Base-by-base conservation (phyloP, 1,284 basidiomycete species). In the Earliella scabrosa region DNA sequence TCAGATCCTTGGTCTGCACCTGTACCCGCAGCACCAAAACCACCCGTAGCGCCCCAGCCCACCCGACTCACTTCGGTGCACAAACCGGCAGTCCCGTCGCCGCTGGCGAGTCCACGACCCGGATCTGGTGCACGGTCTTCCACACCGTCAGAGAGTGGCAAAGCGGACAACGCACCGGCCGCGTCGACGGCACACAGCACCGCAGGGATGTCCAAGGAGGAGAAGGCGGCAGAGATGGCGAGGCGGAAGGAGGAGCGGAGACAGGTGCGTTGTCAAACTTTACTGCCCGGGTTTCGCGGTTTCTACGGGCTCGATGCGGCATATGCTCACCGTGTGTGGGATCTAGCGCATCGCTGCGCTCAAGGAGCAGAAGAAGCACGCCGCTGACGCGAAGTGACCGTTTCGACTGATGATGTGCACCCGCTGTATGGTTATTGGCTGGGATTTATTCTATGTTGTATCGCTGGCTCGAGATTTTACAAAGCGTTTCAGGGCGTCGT, bases 221-320 rank as follows among this genome's bases (percentile, higher is more conserved):
- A 95, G 61, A 95, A 90, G 72, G 91, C 91, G 0, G 85, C 84
- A 24, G 94, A 97, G 76, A 92, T 96, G 87, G 90, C 90, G 13
- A 79, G 91, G 58, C 77, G 93, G 58, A 89, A 94, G 66, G 94
- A 96, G 71, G 94, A 96, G 71, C 77, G 94, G 45, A 93, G 90
- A 71, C 82, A 89, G 79, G 90, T 90, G 49, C 31, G 82, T 52
- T 11, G 13, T 7, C 10, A 2, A n/a, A n/a, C n/a, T n/a, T n/a
- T n/a, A n/a, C n/a, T n/a, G n/a, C n/a, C n/a, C n/a, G n/a, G n/a
- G n/a, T n/a, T n/a, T n/a, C n/a, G n/a, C n/a, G n/a, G n/a, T n/a
- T n/a, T n/a, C n/a, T n/a, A n/a, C n/a, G n/a, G n/a, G n/a, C n/a
- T n/a, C n/a, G n/a, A n/a, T n/a, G n/a, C n/a, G n/a, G n/a, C n/a